phyloP scores from a whole-genome alignment of 352 stramenopile genomes.

The Globisporangium takayamanum region DNA sequence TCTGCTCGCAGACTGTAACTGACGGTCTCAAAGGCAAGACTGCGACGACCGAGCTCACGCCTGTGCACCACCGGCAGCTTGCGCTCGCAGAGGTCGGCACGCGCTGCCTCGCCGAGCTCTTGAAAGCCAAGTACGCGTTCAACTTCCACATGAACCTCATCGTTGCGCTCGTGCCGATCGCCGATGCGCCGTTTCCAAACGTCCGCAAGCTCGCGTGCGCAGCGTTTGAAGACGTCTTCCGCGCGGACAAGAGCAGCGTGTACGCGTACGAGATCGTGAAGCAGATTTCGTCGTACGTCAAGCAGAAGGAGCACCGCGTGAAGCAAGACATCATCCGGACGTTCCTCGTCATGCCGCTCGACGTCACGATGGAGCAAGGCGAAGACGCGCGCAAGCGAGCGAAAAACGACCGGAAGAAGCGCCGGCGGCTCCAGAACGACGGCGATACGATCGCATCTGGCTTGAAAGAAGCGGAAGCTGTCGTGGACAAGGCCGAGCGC shows the following conservation, averaged over 20 bases:
- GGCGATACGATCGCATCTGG: slow-evolving; percentile 86
- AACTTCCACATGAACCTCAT: slow-evolving; percentile 87
- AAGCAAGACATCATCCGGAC: slow-evolving; percentile 71
- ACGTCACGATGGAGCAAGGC: slow-evolving; percentile 83
- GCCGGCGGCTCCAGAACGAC: slow-evolving; percentile 61
- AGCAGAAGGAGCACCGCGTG: slow-evolving; percentile 78
- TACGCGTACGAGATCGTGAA: slow-evolving; percentile 73
- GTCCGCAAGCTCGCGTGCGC: slow-evolving; percentile 53
- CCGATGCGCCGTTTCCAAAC: slow-evolving; percentile 50
- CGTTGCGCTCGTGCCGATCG: slow-evolving; percentile 72
- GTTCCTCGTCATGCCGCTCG: slow-evolving; percentile 71
- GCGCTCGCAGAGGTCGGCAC: slow-evolving; percentile 58
- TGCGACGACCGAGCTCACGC: slow-evolving; percentile 28
- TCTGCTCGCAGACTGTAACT: slow-evolving; percentile 54
- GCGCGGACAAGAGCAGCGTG: slow-evolving; percentile 60
- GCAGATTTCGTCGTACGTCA: slow-evolving; percentile 79
- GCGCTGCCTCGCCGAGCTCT: slow-evolving; percentile 68
- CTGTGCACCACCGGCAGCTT: slow-evolving; percentile 36
- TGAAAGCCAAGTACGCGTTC: slow-evolving; percentile 82
- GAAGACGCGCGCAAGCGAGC: slow-evolving; percentile 70
- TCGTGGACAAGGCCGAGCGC: slow-evolving; percentile 89
- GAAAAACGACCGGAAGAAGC: slow-evolving; percentile 83
- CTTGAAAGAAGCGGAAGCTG: slow-evolving; percentile 93
- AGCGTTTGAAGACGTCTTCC: slow-evolving; percentile 70
- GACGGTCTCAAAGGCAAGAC: slow-evolving; percentile 50